Percentiles rank a stretch among this genome's conserved stretches.
Conservation (phyloP, 2,329 filamentous ascomycete species). For the Phaeosphaeriaceae sp. region DNA sequence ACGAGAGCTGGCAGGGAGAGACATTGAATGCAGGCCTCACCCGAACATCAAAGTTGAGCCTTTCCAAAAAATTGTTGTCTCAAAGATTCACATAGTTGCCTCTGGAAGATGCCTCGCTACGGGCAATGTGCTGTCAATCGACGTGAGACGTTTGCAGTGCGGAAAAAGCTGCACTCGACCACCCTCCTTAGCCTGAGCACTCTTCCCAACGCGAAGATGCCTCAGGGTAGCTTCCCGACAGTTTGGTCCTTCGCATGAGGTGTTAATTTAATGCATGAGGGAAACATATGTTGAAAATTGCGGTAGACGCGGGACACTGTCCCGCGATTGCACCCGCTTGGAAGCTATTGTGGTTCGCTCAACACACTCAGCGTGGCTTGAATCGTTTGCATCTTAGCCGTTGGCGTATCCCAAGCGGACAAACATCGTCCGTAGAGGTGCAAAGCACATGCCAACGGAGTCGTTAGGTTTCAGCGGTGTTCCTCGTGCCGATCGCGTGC, state of each 20-base stretch:
- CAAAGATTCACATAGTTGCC: not conserved
- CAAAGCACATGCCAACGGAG: not conserved
- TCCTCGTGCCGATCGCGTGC: slow-evolving; percentile 6
- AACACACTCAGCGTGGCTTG: not conserved
- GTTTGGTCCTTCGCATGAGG: not conserved
- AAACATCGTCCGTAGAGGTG: not conserved
- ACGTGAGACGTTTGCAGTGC: not conserved
- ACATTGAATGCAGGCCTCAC: not conserved
- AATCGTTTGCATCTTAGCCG: not conserved
- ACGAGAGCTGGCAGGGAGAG: not conserved
- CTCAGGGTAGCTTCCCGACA: not conserved
- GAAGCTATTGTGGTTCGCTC: not conserved
- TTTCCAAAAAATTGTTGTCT: not conserved
- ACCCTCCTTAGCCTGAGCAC: not conserved
- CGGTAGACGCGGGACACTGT: slow-evolving; percentile 3
- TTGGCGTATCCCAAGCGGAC: slow-evolving; percentile 3
- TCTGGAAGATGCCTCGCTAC: not conserved
- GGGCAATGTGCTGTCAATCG: not conserved
- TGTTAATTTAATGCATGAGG: not conserved
- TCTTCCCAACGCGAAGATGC: not conserved
- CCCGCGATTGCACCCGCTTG: slow-evolving; percentile 1
- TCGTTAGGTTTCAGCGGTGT: not conserved
- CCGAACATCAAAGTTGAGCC: not conserved
- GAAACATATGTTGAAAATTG: not conserved
- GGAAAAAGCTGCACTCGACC: not conserved